phyloP scores from a whole-genome alignment of 495 filamentous ascomycete species.

The Aspergillus heteromorphus region DNA sequence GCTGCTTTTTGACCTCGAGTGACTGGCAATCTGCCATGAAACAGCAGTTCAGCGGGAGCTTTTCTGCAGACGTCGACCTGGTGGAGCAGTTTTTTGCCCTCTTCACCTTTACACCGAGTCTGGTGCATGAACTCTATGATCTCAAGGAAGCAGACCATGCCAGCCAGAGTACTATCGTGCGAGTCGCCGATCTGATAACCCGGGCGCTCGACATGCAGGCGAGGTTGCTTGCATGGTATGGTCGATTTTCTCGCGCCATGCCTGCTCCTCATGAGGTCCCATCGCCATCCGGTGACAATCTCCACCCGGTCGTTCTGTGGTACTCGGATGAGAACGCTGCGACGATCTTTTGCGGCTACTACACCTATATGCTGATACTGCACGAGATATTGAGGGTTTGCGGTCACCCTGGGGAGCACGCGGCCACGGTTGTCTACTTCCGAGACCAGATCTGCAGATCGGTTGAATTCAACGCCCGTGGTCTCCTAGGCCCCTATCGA shows the following conservation, averaged over 20 bases:
- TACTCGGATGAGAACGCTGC: slow-evolving; percentile 25
- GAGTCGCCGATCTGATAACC: slow-evolving; percentile 14
- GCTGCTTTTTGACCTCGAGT: slow-evolving; percentile 25
- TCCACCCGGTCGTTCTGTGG: slow-evolving; percentile 21
- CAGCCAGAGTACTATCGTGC: slow-evolving; percentile 7
- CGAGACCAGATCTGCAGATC: slow-evolving; percentile 34
- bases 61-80: slow-evolving; percentile 13
- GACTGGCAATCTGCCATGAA: slow-evolving; percentile 30
- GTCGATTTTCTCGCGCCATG: slow-evolving; percentile 16
- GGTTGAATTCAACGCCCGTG: slow-evolving; percentile 25
- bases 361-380: slow-evolving; percentile 30
- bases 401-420: slow-evolving; percentile 25
- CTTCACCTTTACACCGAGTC: slow-evolving; percentile 27
- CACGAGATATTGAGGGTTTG: slow-evolving; percentile 25
- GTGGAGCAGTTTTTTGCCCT: slow-evolving; percentile 29
- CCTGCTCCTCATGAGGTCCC: slow-evolving; percentile 19
- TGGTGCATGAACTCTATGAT: slow-evolving; percentile 25
- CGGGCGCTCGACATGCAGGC: slow-evolving; percentile 21
- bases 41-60: slow-evolving; percentile 14
- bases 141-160: slow-evolving; percentile 18
- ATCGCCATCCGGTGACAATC: slow-evolving; percentile 16
- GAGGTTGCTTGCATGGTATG: slow-evolving; percentile 23
- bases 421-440: slow-evolving; percentile 22
- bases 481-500: slow-evolving; percentile 29
- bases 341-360: slow-evolving; percentile 26